Conservation (phyloP, 1,284 basidiomycete species). For the Flammula alnicola region DNA sequence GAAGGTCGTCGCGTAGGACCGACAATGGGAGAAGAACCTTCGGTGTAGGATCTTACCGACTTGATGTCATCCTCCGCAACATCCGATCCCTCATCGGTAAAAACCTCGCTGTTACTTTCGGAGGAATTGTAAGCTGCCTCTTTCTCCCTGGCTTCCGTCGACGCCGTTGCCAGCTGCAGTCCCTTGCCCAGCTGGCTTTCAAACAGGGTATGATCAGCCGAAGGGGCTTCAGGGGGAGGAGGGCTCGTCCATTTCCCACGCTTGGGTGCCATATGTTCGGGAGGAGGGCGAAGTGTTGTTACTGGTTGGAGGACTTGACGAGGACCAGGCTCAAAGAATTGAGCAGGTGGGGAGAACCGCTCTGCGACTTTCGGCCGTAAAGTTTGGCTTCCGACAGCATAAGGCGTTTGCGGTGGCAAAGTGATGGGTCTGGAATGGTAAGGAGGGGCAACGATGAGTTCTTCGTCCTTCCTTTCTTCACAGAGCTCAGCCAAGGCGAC, state of each 20-base stretch:
- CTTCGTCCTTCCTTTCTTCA: slow-evolving; percentile 73
- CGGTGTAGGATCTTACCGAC: slow-evolving; percentile 65
- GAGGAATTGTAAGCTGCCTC: slow-evolving; percentile 50
- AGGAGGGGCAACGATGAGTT: slow-evolving; percentile 55
- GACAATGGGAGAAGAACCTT: slow-evolving; percentile 38
- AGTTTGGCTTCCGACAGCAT: slow-evolving; percentile 65
- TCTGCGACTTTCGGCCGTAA: slow-evolving; percentile 56
- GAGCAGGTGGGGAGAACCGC: slow-evolving; percentile 52
- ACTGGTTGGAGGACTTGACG: slow-evolving; percentile 38
- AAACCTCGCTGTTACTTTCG: slow-evolving; percentile 62
- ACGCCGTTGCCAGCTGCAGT: slow-evolving; percentile 69
- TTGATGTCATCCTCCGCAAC: slow-evolving; percentile 64
- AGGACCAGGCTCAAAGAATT: slow-evolving; percentile 47
- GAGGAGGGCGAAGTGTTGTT: slow-evolving; percentile 48
- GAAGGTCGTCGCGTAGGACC: slow-evolving; percentile 42
- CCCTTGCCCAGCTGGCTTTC: slow-evolving; percentile 67
- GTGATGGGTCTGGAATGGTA: slow-evolving; percentile 51
- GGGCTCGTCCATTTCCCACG: slow-evolving; percentile 81
- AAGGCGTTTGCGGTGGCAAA: slow-evolving; percentile 69
- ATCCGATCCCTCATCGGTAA: slow-evolving; percentile 68
- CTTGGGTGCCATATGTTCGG: slow-evolving; percentile 79
- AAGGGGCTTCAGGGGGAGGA: slow-evolving; percentile 75
- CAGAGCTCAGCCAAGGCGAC: slow-evolving; percentile 84
- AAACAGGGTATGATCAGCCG: slow-evolving; percentile 66
- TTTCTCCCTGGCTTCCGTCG: slow-evolving; percentile 53